Base-by-base conservation (phyloP, 768 basidiomycete genomes). In the Boletus pseudopeckii region DNA sequence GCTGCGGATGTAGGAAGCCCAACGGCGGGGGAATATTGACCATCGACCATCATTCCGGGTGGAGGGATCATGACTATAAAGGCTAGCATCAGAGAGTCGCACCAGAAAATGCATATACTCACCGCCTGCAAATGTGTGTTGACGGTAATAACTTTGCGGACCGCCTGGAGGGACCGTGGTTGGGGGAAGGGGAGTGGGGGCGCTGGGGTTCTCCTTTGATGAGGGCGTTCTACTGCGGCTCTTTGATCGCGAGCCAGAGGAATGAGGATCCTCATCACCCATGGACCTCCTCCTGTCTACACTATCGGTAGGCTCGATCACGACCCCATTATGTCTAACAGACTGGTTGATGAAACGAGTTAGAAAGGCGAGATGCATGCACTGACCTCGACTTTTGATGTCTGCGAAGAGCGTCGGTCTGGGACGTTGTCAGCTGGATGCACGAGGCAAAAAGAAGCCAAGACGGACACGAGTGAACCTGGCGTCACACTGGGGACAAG, bases 371-470 rank as follows among this genome's bases (percentile, higher is more conserved):
- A 51, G 54, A 42, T 36, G 7, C 45, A 50, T 39, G 57, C 40
- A 63, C 76, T 57, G 57, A 86, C 88, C 87, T 81, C 57, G 88
- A 88, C 62, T 88, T 88, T 71, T 89, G 85, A 66, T 90, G 88
- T 62, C 88, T 77, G 41, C 85, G 77, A n/a, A 88, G 75, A 18
- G 88, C 88, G 70, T 90, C 88, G n/a, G 86, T 85, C 88, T 90
- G 60, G 44, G 55, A 47, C 41, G 49, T 28, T 14, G 60, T 71
- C 40, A 62, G 58, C 18, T 42, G 28, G 17, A 28, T 28, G 47
- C 64, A 58, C 58, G 53, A 51, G 54, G 49, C 43, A 26, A 7
- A 48, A 46, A 50, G 47, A 59, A 44, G 43, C 50, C 44, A 34
- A 40, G 38, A 80, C 82, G 66, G 68, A 88, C 88, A 71, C 88